A percentile compares a stretch with the other conserved stretches of the same genome.
Conservation (phyloP, 2,329 filamentous ascomycete genomes). For the Claviceps cyperi region DNA sequence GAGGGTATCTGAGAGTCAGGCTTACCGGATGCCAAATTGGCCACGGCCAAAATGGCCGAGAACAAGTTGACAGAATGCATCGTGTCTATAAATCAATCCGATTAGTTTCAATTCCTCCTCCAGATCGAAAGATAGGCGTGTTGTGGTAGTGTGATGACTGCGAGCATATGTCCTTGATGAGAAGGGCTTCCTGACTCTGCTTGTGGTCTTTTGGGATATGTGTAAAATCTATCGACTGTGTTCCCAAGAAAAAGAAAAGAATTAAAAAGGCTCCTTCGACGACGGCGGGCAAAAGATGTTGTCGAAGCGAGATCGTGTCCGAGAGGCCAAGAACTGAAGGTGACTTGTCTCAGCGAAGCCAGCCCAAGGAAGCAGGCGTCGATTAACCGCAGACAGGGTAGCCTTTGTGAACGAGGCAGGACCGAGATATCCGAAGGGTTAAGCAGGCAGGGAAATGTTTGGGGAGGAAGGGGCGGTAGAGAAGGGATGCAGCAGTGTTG, state of each 20-base stretch:
- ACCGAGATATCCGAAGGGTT: not conserved
- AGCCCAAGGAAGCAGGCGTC: constrained; percentile 3
- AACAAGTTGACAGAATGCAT: constrained; percentile 33
- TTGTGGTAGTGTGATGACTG: not conserved
- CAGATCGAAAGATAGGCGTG: not conserved
- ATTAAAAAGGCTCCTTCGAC: not conserved
- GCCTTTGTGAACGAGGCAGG: not conserved
- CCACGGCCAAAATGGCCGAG: constrained; percentile 30
- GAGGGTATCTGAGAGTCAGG: not conserved
- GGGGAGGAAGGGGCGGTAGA: not conserved
- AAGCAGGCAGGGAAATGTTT: not conserved
- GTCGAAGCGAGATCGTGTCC: constrained; percentile 5
- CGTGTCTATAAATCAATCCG: constrained; percentile 12
- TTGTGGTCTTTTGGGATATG: constrained; percentile 5
- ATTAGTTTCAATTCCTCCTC: not conserved
- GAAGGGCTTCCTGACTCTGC: constrained; percentile 7
- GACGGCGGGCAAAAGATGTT: constrained; percentile 11
- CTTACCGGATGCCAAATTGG: constrained; percentile 29
- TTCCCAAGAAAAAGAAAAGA: constrained; percentile 10
- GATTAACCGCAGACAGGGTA: not conserved
- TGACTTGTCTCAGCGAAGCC: constrained; percentile 1
- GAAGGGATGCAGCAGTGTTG: not conserved
- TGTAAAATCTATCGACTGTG: constrained; percentile 9
- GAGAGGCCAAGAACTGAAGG: not conserved
- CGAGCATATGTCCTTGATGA: not conserved